Evolutionary conservation across 257 asterid genomes (phyloP).

Genomic region (Solanum commersonii): DNA sequence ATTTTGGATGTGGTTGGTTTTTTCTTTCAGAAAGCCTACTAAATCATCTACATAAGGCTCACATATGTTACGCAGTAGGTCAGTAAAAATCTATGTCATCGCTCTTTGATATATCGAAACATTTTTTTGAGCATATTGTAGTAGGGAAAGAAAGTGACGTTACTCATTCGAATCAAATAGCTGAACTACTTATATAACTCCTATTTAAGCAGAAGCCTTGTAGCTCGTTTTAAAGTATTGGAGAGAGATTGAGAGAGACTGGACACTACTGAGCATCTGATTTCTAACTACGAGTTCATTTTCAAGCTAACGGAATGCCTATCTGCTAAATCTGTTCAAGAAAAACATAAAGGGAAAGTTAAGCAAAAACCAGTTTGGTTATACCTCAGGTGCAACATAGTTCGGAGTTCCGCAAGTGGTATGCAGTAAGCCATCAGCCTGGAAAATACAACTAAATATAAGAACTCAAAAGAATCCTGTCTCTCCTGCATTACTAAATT

Average conservation of each 20-base stretch:
- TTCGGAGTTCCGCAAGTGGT: constrained; percentile 97
- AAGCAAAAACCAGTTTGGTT: background rate
- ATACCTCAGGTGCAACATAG: constrained; percentile 97
- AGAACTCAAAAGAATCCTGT: background rate
- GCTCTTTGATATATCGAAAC: background rate
- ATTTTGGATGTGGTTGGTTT: background rate
- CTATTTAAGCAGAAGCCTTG: background rate
- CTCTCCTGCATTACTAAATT: background rate
- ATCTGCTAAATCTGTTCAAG: background rate
- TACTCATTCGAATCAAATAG: background rate
- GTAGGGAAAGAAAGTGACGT: background rate
- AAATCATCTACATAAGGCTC: background rate
- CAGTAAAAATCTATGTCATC: background rate
- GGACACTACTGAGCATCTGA: background rate
- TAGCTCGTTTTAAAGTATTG: background rate
- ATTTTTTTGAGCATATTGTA: background rate
- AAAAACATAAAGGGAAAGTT: background rate
- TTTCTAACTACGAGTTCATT: background rate
- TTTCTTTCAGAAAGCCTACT: background rate
- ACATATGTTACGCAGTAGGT: background rate
- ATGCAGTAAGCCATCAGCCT: constrained; percentile 94
- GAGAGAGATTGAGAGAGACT: background rate
- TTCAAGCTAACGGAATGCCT: background rate
- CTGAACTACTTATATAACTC: background rate
- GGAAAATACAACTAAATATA: constrained; percentile 1